Evolutionary conservation across 768 basidiomycete genomes (phyloP), one percentile per base, ranked within the genome.

Genomic region (Lentinula detonsa): DNA sequence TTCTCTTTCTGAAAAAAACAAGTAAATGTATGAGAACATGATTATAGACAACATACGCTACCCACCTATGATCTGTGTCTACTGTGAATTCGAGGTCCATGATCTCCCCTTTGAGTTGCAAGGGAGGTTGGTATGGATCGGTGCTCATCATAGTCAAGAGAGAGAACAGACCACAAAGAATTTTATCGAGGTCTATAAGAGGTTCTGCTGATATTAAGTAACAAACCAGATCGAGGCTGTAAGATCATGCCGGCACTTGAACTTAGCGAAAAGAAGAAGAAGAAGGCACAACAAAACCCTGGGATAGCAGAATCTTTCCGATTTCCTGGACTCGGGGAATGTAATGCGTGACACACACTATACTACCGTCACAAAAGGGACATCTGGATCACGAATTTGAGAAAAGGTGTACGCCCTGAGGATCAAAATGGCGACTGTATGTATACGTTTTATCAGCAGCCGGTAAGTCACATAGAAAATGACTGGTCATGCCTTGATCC

Each of bases 81-180:
- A 84, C 74, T 60, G 81, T 81, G 75, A 86, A 87, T 67, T 91
- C 88, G 61, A 90, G 79, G 74, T 90, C 88, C 83, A 90, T 86
- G 65, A 87, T 79, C 72, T 88, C 86, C 71, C 86, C 85, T 72
- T 90, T 90, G 71, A 87, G 81, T 68, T 88, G 87, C 56, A 85
- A 72, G 9, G 46, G 46, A 63, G 81, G 78, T 66, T 78, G 80
- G 69, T 80, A 82, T 63, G 77, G 72, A 70, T 83, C 78, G 70
- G 83, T 73, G 75, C 79, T 71, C 77, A 85, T 84, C 78, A 79
- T 73, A 68, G 75, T 51, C 11, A 51, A 73, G 73, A 56, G 65
- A 79, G 75, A 78, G 74, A 76, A 77, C 73, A 75, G 75, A 73
- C 72, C 74, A 67, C 73, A 71, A 74, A 74, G 78, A 80, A 76